Conservation (phyloP, 1,284 basidiomycete genomes). For the Ganoderma sp. region DNA sequence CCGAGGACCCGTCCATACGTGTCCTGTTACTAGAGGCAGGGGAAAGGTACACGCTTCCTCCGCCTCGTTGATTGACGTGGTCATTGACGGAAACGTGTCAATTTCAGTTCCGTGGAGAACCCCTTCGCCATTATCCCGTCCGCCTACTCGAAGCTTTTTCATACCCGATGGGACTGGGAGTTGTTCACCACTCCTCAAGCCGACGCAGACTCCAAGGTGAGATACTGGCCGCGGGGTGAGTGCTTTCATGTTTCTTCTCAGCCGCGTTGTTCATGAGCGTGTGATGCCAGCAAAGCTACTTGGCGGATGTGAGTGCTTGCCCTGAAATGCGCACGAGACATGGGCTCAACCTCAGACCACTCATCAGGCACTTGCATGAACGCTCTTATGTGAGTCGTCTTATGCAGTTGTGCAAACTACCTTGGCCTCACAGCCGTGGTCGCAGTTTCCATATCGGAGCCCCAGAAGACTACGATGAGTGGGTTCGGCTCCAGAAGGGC, state of each 20-base stretch:
- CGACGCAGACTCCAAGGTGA: constrained; percentile 50
- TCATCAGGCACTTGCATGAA: constrained; percentile 57
- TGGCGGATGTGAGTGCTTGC: constrained; percentile 7
- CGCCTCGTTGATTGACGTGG: not conserved
- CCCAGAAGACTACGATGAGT: constrained; percentile 74
- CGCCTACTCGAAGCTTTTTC: constrained; percentile 23
- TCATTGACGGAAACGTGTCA: constrained; percentile 14
- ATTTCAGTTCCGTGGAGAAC: constrained; percentile 35
- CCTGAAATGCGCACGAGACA: not conserved
- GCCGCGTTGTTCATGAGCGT: not conserved
- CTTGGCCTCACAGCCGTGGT: constrained; percentile 7
- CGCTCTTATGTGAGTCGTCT: constrained; percentile 52
- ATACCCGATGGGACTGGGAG: constrained; percentile 50
- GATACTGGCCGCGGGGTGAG: constrained; percentile 69
- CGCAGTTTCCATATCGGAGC: constrained; percentile 69
- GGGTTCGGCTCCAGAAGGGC: constrained; percentile 54
- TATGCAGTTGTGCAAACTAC: no score
- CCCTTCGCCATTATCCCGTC: constrained; percentile 35
- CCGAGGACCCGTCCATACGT: constrained; percentile 59
- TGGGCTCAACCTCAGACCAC: not conserved
- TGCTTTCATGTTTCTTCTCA: not conserved
- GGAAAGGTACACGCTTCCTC: constrained; percentile 52
- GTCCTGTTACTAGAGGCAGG: constrained; percentile 73
- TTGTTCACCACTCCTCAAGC: constrained; percentile 62
- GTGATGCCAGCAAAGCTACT: constrained; percentile 46